Conservation (phyloP, 495 filamentous ascomycete species). For the Aspergillus affinis region DNA sequence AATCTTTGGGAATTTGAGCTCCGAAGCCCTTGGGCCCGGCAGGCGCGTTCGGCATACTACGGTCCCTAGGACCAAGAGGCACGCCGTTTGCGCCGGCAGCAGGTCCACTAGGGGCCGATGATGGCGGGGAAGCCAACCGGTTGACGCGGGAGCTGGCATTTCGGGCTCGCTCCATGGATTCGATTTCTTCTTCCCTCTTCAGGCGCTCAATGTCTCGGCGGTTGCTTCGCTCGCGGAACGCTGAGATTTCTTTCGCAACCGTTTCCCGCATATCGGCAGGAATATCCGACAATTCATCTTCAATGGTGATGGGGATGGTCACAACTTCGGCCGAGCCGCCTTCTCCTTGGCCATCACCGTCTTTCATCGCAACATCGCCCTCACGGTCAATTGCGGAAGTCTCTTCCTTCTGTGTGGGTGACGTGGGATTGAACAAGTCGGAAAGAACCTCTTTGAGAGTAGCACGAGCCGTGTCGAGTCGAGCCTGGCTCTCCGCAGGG, state of each 20-base stretch:
- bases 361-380: constrained; percentile 72
- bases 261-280: constrained; percentile 96
- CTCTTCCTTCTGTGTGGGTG: constrained; percentile 48
- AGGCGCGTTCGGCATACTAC: constrained; percentile 70
- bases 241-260: constrained; percentile 89
- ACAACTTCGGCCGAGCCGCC: constrained; percentile 67
- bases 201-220: constrained; percentile 85
- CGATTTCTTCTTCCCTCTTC: constrained; percentile 84
- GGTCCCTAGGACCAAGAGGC: constrained; percentile 78
- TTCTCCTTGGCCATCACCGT: constrained; percentile 56
- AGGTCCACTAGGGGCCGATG: constrained; percentile 67
- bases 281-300: constrained; percentile 95
- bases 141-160: constrained; percentile 64
- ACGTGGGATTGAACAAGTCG: constrained; percentile 69
- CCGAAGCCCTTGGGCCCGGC: constrained; percentile 75
- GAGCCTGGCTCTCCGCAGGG: constrained; percentile 61
- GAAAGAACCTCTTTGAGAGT: constrained; percentile 63
- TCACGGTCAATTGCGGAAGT: constrained; percentile 53
- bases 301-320: constrained; percentile 83
- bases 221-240: constrained; percentile 89
- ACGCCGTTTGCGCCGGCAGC: constrained; percentile 77
- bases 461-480: constrained; percentile 65
- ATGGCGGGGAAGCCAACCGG: constrained; percentile 67
- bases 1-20: constrained; percentile 71
- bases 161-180: constrained; percentile 77